Evolutionary conservation across 2,329 filamentous ascomycete genomes (phyloP), one percentile per base, ranked within the genome.

Genomic region (Akanthomyces lecanii): DNA sequence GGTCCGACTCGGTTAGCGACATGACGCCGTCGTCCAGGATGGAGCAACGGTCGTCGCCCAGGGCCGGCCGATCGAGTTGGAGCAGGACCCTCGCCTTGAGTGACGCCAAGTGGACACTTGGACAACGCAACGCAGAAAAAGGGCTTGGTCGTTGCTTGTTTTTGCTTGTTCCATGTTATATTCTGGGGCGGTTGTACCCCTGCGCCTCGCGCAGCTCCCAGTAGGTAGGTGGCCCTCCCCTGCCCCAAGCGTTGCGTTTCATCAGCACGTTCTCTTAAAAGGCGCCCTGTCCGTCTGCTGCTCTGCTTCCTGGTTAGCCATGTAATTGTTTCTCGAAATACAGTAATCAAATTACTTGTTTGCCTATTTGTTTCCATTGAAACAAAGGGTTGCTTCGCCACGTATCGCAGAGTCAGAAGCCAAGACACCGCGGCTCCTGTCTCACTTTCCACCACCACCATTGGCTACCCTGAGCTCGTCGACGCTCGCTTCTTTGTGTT

Each of bases 261-360:
- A 55, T 10, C 40, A 25, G 25, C 59, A 61, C 38, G 5, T 54
- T 61, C 23, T 52, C 30, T 61, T 61, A 54, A 61, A 61, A 61
- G 50, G 50, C 40, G 40, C 25, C 59, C 40, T 25, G 36, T 44
- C 51, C 51, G 14, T 55, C 59, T 16, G 14, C 14, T 61, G 42
- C 59, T 5, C 51, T 61, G 51, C 23, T 5, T 61, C 8, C 21
- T 23, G 33, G 23, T 48, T 45, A 55, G 30, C 51, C 30, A 42
- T 30, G 42, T 48, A 61, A 61, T 61, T 48, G 42, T 23, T 36
- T 55, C 51, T 44, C 50, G 48, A 47, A 42, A 42, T 51, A 53
- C 59, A 48, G 48, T 5, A 21, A 8, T 4, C 12, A 10, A 40
- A 40, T 40, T 16, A 40, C 10, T 36, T 40, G 59, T 52, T 61